Evolutionary conservation across 192 early-diverging fungal genomes (phyloP).

Genomic region (Coemansia sp.): DNA sequence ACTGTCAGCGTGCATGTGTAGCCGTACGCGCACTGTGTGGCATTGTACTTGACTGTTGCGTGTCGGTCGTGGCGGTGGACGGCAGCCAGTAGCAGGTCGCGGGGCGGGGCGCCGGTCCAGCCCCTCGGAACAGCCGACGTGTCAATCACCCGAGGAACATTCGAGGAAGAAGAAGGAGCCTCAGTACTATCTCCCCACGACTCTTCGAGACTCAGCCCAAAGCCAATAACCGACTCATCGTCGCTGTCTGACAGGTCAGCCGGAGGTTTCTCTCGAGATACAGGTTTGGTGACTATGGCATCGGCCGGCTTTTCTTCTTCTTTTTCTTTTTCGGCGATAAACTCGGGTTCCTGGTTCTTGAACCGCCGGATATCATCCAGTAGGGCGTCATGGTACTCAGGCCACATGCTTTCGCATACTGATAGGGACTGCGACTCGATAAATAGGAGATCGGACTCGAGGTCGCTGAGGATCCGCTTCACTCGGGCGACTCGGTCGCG

Average conservation of each 20-base stretch:
- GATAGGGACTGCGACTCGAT: neutral
- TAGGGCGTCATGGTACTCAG: conserved; percentile 21
- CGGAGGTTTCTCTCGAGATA: neutral
- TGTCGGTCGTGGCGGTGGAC: conserved; percentile 20
- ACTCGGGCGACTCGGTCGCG: neutral
- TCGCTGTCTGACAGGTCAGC: neutral
- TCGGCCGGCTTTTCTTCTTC: neutral
- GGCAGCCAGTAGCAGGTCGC: conserved; percentile 2
- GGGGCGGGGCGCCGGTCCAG: conserved; percentile 16
- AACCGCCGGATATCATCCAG: conserved; percentile 17
- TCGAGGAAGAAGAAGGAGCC: no score
- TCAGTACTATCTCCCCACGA: neutral
- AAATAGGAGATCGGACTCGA: conserved; percentile 30
- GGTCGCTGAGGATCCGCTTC: neutral
- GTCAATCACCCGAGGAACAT: neutral
- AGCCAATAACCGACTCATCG: neutral
- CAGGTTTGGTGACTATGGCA: neutral
- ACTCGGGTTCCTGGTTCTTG: neutral
- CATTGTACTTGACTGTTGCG: conserved; percentile 5
- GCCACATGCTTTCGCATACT: conserved; percentile 26
- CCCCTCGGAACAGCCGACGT: conserved; percentile 7
- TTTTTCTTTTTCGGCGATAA: neutral
- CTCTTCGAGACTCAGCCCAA: neutral
- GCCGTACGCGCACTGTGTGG: neutral
- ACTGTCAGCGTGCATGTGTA: conserved; percentile 8